Evolutionary conservation across 495 filamentous ascomycete species (phyloP).

Genomic region (Podospora anserina): DNA sequence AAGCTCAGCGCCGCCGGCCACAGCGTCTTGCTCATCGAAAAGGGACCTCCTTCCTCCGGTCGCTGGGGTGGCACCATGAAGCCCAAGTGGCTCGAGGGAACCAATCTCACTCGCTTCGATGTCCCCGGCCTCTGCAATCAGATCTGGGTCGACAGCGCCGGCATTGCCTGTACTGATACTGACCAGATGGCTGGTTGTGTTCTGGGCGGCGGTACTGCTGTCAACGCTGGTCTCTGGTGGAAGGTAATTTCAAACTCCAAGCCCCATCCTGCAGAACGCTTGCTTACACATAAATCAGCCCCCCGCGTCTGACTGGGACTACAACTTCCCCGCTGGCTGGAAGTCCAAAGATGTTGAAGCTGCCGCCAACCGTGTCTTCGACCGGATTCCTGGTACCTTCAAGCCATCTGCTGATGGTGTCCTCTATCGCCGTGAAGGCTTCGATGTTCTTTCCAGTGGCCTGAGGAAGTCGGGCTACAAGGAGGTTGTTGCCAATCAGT

Average conservation of each 20-base stretch:
- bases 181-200: constrained; percentile 72
- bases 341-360: constrained; percentile 58
- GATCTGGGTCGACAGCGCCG: constrained; percentile 60
- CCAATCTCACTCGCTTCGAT: constrained; percentile 69
- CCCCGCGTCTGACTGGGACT: constrained; percentile 61
- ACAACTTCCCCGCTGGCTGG: constrained; percentile 74
- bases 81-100: constrained; percentile 61
- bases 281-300: constrained; percentile 23
- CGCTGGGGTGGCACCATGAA: constrained; percentile 55
- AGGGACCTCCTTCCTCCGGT: constrained; percentile 58
- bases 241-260: constrained; percentile 30
- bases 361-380: constrained; percentile 60
- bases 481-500: constrained; percentile 57
- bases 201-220: constrained; percentile 68
- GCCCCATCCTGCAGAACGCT: background rate
- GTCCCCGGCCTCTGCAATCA: constrained; percentile 71
- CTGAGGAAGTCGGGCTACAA: constrained; percentile 60
- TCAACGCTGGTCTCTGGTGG: constrained; percentile 64
- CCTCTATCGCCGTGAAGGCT: constrained; percentile 65
- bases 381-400: constrained; percentile 65
- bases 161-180: constrained; percentile 63
- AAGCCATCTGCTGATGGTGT: constrained; percentile 64
- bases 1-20: constrained; percentile 59
- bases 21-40: constrained; percentile 62
- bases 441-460: constrained; percentile 55